Evolutionary conservation across 257 asterid genomes (phyloP).

Genomic region (Penstemon barbatus): DNA sequence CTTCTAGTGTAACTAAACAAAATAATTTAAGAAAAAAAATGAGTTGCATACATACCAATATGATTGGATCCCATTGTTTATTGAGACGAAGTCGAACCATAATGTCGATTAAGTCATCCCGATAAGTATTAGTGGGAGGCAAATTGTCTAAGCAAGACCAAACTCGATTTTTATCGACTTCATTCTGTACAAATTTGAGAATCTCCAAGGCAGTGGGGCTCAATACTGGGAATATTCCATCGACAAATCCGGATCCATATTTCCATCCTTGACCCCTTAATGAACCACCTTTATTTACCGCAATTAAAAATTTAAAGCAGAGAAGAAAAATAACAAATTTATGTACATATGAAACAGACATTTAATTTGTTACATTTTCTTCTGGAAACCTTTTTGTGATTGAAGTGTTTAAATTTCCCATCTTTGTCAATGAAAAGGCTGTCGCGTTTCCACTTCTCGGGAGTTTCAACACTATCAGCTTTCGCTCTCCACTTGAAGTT

Average conservation of each 20-base stretch:
- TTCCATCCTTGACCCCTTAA: slow-evolving; percentile 93
- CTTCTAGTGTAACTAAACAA: background rate
- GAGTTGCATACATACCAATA: slow-evolving; percentile 50
- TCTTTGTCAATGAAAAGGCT: slow-evolving; percentile 64
- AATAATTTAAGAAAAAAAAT: slow-evolving; percentile 14
- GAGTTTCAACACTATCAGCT: slow-evolving; percentile 42
- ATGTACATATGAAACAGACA: background rate
- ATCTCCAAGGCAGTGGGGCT: slow-evolving; percentile 73
- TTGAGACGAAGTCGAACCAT: slow-evolving; percentile 78
- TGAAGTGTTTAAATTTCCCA: slow-evolving; percentile 59
- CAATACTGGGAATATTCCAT: slow-evolving; percentile 84
- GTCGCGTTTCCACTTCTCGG: slow-evolving; percentile 65
- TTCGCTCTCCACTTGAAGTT: slow-evolving; percentile 48
- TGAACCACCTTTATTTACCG: slow-evolving; percentile 61
- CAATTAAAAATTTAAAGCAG: slow-evolving; percentile 17
- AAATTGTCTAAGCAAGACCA: slow-evolving; percentile 66
- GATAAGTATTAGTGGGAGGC: slow-evolving; percentile 58
- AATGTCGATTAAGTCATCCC: slow-evolving; percentile 83
- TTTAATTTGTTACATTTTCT: slow-evolving; percentile 47
- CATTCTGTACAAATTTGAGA: slow-evolving; percentile 60
- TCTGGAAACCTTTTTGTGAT: slow-evolving; percentile 76
- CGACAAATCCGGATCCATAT: slow-evolving; percentile 88
- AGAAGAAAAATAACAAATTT: background rate
- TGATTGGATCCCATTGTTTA: slow-evolving; percentile 71
- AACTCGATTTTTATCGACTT: slow-evolving; percentile 44